Conservation (phyloP, 768 basidiomycete genomes). For the Mycena albidolilacea region DNA sequence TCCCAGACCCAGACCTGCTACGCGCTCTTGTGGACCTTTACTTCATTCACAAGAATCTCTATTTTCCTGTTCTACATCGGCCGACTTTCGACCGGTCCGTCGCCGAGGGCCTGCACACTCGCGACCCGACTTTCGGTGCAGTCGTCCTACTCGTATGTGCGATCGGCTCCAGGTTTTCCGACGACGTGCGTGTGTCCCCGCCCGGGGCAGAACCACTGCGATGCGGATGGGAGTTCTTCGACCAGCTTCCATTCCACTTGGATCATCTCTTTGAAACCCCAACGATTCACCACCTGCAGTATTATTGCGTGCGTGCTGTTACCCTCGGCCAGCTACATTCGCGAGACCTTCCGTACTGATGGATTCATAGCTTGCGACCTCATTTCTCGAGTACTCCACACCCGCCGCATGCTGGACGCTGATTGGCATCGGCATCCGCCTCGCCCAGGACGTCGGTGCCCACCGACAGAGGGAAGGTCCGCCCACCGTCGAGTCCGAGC, state of each 20-base stretch:
- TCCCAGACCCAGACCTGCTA: constrained; percentile 70
- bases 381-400: constrained; percentile 68
- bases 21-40: constrained; percentile 71
- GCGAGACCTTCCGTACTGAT: neutral
- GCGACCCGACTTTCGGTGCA: constrained; percentile 62
- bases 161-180: constrained; percentile 48
- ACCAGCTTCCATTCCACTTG: neutral
- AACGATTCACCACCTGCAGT: constrained; percentile 22
- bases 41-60: constrained; percentile 70
- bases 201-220: constrained; percentile 36
- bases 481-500: constrained; percentile 72
- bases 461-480: constrained; percentile 45
- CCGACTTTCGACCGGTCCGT: constrained; percentile 73
- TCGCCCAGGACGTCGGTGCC: constrained; percentile 35
- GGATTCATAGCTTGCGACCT: constrained; percentile 60
- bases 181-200: constrained; percentile 59
- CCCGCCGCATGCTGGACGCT: constrained; percentile 79
- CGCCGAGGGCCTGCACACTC: constrained; percentile 63
- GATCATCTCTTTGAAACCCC: constrained; percentile 22
- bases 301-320: constrained; percentile 47
- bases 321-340: neutral
- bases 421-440: constrained; percentile 59
- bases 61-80: constrained; percentile 79
- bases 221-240: constrained; percentile 32
- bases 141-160: constrained; percentile 75